A percentile compares a stretch with the other conserved stretches of the same genome.
Evolutionary conservation across 2,329 filamentous ascomycete genomes (phyloP).

Genomic region (Leptographium procerum): DNA sequence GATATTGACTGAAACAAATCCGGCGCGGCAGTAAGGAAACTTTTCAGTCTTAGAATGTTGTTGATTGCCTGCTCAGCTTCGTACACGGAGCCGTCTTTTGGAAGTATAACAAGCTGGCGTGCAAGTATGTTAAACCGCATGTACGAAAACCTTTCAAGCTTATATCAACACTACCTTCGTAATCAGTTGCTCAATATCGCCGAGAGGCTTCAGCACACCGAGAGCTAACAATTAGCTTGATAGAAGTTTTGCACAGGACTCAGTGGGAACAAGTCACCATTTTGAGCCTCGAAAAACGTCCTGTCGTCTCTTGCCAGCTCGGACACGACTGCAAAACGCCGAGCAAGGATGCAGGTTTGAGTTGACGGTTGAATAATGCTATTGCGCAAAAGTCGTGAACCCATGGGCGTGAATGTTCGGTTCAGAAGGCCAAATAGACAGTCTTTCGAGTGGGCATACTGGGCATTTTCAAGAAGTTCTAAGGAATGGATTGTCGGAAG

Average conservation of each 20-base stretch:
- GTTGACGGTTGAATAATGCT: conserved; percentile 87
- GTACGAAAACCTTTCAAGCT: rapidly evolving
- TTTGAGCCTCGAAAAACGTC: conserved; percentile 66
- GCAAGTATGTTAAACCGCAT: neutral
- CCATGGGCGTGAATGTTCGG: conserved; percentile 80
- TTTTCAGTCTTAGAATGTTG: conserved; percentile 75
- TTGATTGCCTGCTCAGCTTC: conserved; percentile 75
- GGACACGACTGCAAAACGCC: conserved; percentile 70
- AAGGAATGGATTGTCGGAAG: conserved; percentile 75
- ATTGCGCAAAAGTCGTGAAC: conserved; percentile 66
- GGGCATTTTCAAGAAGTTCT: conserved; percentile 81
- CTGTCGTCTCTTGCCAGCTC: conserved; percentile 75
- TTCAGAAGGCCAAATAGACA: conserved; percentile 81
- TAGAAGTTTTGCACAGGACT: neutral
- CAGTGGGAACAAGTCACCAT: conserved; percentile 34
- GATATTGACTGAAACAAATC: conserved; percentile 57
- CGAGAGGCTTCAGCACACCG: conserved; percentile 45
- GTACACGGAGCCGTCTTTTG: conserved; percentile 50
- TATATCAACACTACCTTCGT: conserved; percentile 45
- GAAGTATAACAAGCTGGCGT: conserved; percentile 60
- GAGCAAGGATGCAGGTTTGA: conserved; percentile 49
- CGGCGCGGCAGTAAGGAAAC: conserved; percentile 58
- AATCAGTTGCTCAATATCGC: conserved; percentile 70
- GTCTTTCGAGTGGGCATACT: conserved; percentile 65
- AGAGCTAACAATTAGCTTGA: conserved; percentile 8